These are phyloP conservation scores for rapeseed (Brassica napus) DNA, from an alignment of 345 rosid genomes.

Conservation along the genomic window DNA sequence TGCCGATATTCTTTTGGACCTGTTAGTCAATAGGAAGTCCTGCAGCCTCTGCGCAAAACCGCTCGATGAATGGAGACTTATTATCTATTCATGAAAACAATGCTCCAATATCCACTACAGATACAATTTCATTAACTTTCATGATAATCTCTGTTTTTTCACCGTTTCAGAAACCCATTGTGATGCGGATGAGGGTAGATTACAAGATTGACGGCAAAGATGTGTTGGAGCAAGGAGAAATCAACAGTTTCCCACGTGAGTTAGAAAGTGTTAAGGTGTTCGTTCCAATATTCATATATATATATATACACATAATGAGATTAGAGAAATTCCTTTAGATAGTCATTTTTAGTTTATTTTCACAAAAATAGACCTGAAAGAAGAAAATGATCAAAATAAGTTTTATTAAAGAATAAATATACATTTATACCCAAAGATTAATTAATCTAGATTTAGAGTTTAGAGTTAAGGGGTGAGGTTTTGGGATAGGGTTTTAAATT, in stretches of 20 bases:
- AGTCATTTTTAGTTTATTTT: too few relatives aligned
- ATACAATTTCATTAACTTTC: slow-evolving; percentile 47
- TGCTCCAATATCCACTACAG: slow-evolving; percentile 44
- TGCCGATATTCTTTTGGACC: slow-evolving; percentile 79
- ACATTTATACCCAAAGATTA: too few relatives aligned
- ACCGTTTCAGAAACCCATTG: slow-evolving; percentile 76
- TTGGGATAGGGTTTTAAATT: too few relatives aligned
- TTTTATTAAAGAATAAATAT: too few relatives aligned
- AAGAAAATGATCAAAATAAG: too few relatives aligned
- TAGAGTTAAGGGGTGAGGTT: too few relatives aligned
- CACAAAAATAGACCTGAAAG: too few relatives aligned
- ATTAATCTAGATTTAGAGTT: too few relatives aligned
- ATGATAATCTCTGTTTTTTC: not conserved
- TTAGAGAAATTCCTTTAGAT: too few relatives aligned
- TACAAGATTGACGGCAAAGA: slow-evolving; percentile 51
- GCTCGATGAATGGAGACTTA: slow-evolving; percentile 52
- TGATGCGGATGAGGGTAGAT: slow-evolving; percentile 82
- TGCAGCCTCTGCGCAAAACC: slow-evolving; percentile 32
- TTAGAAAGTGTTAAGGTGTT: slow-evolving; percentile 23
- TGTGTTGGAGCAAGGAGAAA: too few relatives aligned
- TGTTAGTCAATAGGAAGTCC: slow-evolving; percentile 75
- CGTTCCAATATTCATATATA: too few relatives aligned
- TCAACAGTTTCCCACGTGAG: slow-evolving; percentile 63
- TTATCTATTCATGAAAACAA: slow-evolving; percentile 54
- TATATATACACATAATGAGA: too few relatives aligned